A percentile compares a stretch with the other conserved stretches of the same genome.
Evolutionary conservation across 1,284 basidiomycete genomes (phyloP).

Genomic region (Phylloboletellus chloephorus): DNA sequence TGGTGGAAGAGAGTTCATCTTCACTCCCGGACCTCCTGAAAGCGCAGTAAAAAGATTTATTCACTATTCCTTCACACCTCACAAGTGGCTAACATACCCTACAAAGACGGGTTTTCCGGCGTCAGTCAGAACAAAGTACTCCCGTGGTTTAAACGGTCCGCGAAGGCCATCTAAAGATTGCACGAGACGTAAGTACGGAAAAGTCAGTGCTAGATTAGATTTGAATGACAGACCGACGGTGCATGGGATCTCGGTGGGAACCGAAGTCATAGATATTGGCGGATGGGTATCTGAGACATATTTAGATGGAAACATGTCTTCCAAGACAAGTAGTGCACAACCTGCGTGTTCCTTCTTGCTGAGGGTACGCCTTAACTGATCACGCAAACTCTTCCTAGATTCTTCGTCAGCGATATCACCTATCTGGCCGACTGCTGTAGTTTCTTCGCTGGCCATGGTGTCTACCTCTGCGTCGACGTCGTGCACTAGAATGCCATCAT

Average conservation of each 20-base stretch:
- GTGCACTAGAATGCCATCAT: slow-evolving; percentile 61
- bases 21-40: slow-evolving; percentile 47
- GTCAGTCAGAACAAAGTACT: slow-evolving; percentile 90
- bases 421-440: slow-evolving; percentile 40
- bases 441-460: slow-evolving; percentile 45
- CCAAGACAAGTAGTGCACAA: slow-evolving; percentile 9
- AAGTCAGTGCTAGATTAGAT: slow-evolving; percentile 1
- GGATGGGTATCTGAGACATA: slow-evolving; percentile 12
- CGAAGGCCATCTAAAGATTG: slow-evolving; percentile 21
- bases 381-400: slow-evolving; percentile 59
- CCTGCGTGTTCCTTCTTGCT: slow-evolving; percentile 40
- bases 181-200: slow-evolving; percentile 7
- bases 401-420: slow-evolving; percentile 45
- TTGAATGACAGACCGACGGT: slow-evolving; percentile 10
- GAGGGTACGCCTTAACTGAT: slow-evolving; percentile 63
- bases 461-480: slow-evolving; percentile 58
- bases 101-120: slow-evolving; percentile 93
- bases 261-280: slow-evolving; percentile 13
- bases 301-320: slow-evolving; percentile 1
- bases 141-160: slow-evolving; percentile 53
- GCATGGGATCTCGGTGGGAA: slow-evolving; percentile 13
- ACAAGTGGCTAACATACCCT: slow-evolving; percentile 43
- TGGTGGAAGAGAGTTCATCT: slow-evolving; percentile 68
- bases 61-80: slow-evolving; percentile 2
- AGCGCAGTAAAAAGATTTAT: not conserved